phyloP scores from a whole-genome alignment of 2,329 filamentous ascomycete species.

The Sclerotinia sclerotiorum region DNA sequence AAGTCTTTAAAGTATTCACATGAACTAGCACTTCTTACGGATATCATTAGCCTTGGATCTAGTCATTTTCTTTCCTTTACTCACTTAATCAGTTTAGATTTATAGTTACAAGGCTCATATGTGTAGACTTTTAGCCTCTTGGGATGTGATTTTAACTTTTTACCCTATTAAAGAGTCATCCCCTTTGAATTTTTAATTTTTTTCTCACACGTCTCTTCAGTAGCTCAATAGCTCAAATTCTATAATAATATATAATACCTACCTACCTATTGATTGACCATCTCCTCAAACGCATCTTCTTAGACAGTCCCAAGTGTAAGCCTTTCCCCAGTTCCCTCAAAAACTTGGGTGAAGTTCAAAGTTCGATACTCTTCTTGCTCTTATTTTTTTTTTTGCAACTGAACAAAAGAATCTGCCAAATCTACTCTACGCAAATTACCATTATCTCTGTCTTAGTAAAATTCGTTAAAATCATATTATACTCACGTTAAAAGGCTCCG shows the following conservation, averaged over 20 bases:
- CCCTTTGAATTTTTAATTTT: not conserved
- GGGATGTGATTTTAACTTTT: too few species aligned
- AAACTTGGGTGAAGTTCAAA: not conserved
- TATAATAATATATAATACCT: not conserved
- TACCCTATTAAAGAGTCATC: too few species aligned
- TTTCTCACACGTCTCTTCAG: fast-evolving
- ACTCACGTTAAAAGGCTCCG: fast-evolving
- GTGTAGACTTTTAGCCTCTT: too few species aligned
- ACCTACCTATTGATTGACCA: not conserved
- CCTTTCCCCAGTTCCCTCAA: not conserved
- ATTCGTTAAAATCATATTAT: too few species aligned
- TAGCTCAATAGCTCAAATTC: not conserved
- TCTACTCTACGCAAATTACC: not conserved
- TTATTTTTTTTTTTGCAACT: not conserved
- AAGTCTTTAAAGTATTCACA: too few species aligned
- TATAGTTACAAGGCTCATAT: too few species aligned
- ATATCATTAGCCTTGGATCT: too few species aligned
- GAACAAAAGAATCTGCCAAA: too few species aligned
- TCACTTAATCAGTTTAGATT: too few species aligned
- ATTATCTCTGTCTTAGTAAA: not conserved
- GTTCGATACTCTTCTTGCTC: too few species aligned
- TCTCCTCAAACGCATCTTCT: not conserved
- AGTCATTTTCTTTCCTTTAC: too few species aligned
- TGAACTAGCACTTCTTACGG: too few species aligned
- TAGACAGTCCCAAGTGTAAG: not conserved